A percentile compares a stretch with the other conserved stretches of the same genome.
Conservation (phyloP, 805 yeast genomes). For the Metschnikowia hibisci region DNA sequence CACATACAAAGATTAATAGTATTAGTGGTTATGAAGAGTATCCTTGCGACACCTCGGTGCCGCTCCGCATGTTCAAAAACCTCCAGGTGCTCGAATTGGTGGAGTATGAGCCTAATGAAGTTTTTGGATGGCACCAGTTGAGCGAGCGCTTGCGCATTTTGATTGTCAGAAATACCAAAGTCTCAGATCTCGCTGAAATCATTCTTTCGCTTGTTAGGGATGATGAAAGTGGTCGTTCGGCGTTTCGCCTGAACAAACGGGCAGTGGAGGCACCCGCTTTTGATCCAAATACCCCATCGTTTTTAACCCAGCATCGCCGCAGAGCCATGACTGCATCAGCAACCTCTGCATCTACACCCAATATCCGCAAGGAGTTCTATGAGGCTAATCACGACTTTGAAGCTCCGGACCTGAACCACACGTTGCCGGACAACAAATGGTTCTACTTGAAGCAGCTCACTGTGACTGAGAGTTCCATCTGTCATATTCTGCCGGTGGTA, state of each 20-base stretch:
- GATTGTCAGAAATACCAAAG: conserved; percentile 48
- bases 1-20: conserved; percentile 53
- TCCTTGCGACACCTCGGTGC: conserved; percentile 69
- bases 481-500: conserved; percentile 30
- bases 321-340: conserved; percentile 16
- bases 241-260: conserved; percentile 26
- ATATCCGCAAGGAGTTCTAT: conserved; percentile 7
- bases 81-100: conserved; percentile 56
- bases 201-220: conserved; percentile 51
- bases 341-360: conserved; percentile 3
- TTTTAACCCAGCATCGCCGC: conserved; percentile 6
- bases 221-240: conserved; percentile 42
- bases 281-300: not conserved
- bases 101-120: conserved; percentile 60
- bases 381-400: not conserved
- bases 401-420: conserved; percentile 13
- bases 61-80: conserved; percentile 58
- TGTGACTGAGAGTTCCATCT: conserved; percentile 38
- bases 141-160: conserved; percentile 53
- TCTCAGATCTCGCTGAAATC: conserved; percentile 51
- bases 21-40: conserved; percentile 64
- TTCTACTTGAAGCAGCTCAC: conserved; percentile 39
- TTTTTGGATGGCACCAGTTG: conserved; percentile 60
- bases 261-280: conserved; percentile 5
- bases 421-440: conserved; percentile 38